phyloP scores from a whole-genome alignment of 1,284 basidiomycete genomes.

The Dichomitus squalens region DNA sequence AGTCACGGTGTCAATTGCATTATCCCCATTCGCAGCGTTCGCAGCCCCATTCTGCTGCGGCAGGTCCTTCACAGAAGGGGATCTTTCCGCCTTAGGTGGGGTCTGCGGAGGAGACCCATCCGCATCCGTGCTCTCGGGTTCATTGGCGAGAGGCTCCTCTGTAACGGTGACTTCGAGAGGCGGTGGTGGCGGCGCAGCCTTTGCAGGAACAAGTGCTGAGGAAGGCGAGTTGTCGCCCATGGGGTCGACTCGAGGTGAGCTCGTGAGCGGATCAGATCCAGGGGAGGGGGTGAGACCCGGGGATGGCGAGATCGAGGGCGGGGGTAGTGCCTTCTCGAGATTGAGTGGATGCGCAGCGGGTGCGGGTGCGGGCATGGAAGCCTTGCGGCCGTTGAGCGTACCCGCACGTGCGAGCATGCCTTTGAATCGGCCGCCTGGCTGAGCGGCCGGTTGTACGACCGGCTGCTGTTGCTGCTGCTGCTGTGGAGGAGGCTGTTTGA shows the following conservation, averaged over 20 bases:
- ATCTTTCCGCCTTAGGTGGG: conserved; percentile 2
- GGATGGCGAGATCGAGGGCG: conserved; percentile 3
- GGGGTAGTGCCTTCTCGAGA: conserved; percentile 25
- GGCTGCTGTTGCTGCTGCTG: conserved; percentile 11
- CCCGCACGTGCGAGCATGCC: conserved; percentile 31
- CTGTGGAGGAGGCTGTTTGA: conserved; percentile 27
- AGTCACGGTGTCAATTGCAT: background rate
- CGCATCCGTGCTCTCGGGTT: background rate
- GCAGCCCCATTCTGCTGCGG: conserved; percentile 2
- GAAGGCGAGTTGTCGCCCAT: conserved; percentile 13
- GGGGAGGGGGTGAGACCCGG: conserved; percentile 5
- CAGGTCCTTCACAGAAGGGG: background rate
- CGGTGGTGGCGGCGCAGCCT: background rate
- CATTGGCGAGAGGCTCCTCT: conserved; percentile 9
- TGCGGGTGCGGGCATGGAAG: conserved; percentile 2
- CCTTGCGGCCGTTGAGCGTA: conserved; percentile 24
- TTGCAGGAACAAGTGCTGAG: background rate
- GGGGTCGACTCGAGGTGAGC: conserved; percentile 7
- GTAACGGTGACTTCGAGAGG: background rate
- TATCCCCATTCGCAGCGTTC: background rate
- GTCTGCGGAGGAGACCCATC: conserved; percentile 6
- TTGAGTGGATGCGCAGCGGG: background rate
- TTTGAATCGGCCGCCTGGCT: conserved; percentile 24
- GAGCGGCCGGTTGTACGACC: background rate
- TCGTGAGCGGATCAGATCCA: background rate